Percentiles rank a stretch among this genome's conserved stretches.
phyloP scores from a whole-genome alignment of 345 rosid genomes.

The Brassica incana region DNA sequence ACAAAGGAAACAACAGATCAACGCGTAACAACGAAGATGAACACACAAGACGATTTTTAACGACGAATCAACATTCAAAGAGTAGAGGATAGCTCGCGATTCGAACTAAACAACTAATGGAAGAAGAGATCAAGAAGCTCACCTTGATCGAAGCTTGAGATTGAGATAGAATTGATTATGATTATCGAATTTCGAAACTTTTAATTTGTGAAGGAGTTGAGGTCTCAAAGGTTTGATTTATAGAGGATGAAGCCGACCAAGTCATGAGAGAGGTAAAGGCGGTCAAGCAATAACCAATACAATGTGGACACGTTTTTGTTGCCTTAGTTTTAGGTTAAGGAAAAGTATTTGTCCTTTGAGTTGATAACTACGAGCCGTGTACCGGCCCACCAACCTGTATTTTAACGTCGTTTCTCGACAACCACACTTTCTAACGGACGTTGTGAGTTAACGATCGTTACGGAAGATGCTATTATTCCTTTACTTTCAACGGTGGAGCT shows the following conservation, averaged over 20 bases:
- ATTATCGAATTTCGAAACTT: neutral
- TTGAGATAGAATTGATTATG: neutral
- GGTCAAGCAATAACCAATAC: slow-evolving; percentile 2
- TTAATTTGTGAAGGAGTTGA: neutral
- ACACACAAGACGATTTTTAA: too few species aligned
- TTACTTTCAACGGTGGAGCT: slow-evolving; percentile 13
- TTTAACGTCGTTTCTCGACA: slow-evolving; percentile 26
- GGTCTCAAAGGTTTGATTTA: neutral
- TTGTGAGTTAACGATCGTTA: slow-evolving; percentile 17
- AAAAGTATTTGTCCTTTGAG: slow-evolving; percentile 16
- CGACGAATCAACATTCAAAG: too few species aligned
- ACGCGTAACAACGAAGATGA: too few species aligned
- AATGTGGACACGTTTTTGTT: neutral
- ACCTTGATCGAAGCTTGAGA: neutral
- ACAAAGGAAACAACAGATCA: neutral
- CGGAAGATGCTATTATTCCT: neutral
- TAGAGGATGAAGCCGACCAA: neutral
- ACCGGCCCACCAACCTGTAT: neutral
- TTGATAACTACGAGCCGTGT: neutral
- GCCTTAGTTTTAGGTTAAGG: neutral
- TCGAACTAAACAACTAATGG: neutral
- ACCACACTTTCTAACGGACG: slow-evolving; percentile 22
- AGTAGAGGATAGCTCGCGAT: neutral
- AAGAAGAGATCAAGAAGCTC: neutral
- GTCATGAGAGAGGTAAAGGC: slow-evolving; percentile 5